phyloP scores from a whole-genome alignment of 1,284 basidiomycete genomes.

The Pseudozyma pruni region DNA sequence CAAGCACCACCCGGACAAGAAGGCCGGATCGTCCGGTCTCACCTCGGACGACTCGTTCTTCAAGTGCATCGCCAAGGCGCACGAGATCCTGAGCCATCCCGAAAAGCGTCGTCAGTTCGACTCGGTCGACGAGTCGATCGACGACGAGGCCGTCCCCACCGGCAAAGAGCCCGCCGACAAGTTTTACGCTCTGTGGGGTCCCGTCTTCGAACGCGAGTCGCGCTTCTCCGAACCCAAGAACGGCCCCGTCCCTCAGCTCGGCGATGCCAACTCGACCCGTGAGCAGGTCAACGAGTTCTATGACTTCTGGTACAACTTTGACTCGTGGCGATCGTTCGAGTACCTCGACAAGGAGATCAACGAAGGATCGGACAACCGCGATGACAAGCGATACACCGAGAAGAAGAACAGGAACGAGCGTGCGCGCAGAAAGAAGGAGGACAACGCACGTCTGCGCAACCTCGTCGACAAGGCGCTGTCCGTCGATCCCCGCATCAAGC shows the following conservation, averaged over 20 bases:
- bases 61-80: slow-evolving; percentile 98
- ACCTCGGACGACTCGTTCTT: slow-evolving; percentile 97
- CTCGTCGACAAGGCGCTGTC: slow-evolving; percentile 88
- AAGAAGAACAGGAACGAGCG: slow-evolving; percentile 99
- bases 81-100: slow-evolving; percentile 86
- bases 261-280: slow-evolving; percentile 79
- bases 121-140: slow-evolving; percentile 87
- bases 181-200: slow-evolving; percentile 76
- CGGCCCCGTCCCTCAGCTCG: slow-evolving; percentile 87
- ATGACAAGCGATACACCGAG: slow-evolving; percentile 98
- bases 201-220: slow-evolving; percentile 88
- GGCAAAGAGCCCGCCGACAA: slow-evolving; percentile 71
- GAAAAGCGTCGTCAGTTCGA: slow-evolving; percentile 95
- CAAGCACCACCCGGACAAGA: slow-evolving; percentile 99
- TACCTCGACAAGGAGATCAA: slow-evolving; percentile 98
- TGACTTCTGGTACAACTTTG: slow-evolving; percentile 99
- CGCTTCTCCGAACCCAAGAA: slow-evolving; percentile 81
- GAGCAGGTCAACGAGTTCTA: slow-evolving; percentile 91
- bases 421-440: slow-evolving; percentile 95
- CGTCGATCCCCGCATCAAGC: slow-evolving; percentile 93
- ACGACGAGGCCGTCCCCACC: slow-evolving; percentile 72
- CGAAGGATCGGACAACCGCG: slow-evolving; percentile 95
- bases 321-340: slow-evolving; percentile 97
- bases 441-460: slow-evolving; percentile 86
- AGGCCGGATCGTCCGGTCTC: slow-evolving; percentile 78